A percentile compares a stretch with the other conserved stretches of the same genome.
Conservation (phyloP, 129 eudicot genomes). For the Artemisia tridentata region DNA sequence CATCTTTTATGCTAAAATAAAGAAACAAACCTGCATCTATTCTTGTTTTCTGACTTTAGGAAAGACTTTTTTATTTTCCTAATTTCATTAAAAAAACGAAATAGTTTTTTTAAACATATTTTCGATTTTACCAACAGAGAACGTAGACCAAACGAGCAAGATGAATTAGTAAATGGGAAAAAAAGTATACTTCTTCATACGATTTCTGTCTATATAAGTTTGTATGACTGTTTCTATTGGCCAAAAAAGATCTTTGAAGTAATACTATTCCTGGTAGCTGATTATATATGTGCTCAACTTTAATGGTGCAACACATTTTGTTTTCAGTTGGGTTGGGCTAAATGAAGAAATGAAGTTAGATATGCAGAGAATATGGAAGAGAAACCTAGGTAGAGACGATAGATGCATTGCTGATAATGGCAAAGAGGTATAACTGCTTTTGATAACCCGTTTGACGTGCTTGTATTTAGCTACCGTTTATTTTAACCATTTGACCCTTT, state of each 20-base stretch:
- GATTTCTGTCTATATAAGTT: background rate
- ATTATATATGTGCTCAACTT: constrained; percentile 12
- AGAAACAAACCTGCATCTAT: too few relatives aligned
- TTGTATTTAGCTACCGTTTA: too few relatives aligned
- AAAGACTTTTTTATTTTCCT: too few relatives aligned
- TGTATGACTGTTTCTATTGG: background rate
- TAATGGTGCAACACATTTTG: constrained; percentile 20
- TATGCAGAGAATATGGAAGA: constrained; percentile 99
- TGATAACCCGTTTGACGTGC: background rate
- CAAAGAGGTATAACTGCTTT: constrained; percentile 61
- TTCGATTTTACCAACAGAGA: background rate
- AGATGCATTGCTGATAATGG: constrained; percentile 95
- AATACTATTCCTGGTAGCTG: background rate
- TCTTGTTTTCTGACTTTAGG: too few relatives aligned
- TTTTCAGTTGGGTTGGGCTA: constrained; percentile 77
- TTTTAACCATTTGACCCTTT: background rate
- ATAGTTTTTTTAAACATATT: too few relatives aligned
- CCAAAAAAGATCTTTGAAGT: constrained; percentile 2
- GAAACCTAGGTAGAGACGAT: constrained; percentile 98
- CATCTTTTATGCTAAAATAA: background rate
- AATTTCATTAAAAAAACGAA: too few relatives aligned
- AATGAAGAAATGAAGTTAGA: constrained; percentile 94
- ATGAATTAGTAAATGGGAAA: background rate
- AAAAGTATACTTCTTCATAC: too few relatives aligned
- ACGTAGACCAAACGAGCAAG: background rate